Evolutionary conservation across 768 basidiomycete species (phyloP).

Genomic region (Holtermanniella nyarrowii): DNA sequence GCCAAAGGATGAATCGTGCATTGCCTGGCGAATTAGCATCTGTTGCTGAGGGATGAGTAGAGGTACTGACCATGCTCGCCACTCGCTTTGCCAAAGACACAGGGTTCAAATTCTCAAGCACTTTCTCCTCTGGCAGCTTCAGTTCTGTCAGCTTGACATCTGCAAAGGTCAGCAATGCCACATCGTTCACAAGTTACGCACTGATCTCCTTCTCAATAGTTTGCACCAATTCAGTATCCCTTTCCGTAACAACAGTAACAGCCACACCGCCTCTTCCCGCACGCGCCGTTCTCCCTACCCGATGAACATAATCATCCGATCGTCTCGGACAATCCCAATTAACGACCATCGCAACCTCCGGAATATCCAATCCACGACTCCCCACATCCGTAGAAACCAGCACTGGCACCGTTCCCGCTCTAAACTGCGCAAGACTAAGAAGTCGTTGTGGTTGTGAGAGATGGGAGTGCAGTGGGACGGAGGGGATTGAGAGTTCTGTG

Average conservation of each 20-base stretch:
- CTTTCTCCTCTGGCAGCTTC: conserved; percentile 63
- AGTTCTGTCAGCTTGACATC: conserved; percentile 69
- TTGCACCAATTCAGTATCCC: conserved; percentile 73
- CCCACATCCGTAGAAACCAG: conserved; percentile 93
- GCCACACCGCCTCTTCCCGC: conserved; percentile 81
- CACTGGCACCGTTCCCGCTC: conserved; percentile 75
- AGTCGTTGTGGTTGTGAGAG: conserved; percentile 85
- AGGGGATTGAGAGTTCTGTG: conserved; percentile 67
- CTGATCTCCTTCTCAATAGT: conserved; percentile 78
- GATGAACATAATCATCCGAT: conserved; percentile 88
- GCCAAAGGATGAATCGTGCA: conserved; percentile 83
- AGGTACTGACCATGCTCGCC: conserved; percentile 80
- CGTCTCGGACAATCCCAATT: conserved; percentile 88
- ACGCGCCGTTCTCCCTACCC: conserved; percentile 86
- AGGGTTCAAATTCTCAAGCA: conserved; percentile 70
- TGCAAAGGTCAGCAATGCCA: conserved; percentile 31
- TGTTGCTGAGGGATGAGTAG: no score
- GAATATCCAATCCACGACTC: conserved; percentile 87
- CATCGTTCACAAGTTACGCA: conserved; percentile 42
- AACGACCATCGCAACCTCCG: conserved; percentile 87
- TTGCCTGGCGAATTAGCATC: conserved; percentile 22
- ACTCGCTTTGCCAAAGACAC: conserved; percentile 90
- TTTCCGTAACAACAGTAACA: conserved; percentile 88
- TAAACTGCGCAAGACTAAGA: conserved; percentile 71
- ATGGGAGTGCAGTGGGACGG: conserved; percentile 82